These are phyloP conservation scores for Trichoderma pleuroti DNA, from an alignment of 2,329 filamentous ascomycete species.

Conservation along the genomic window DNA sequence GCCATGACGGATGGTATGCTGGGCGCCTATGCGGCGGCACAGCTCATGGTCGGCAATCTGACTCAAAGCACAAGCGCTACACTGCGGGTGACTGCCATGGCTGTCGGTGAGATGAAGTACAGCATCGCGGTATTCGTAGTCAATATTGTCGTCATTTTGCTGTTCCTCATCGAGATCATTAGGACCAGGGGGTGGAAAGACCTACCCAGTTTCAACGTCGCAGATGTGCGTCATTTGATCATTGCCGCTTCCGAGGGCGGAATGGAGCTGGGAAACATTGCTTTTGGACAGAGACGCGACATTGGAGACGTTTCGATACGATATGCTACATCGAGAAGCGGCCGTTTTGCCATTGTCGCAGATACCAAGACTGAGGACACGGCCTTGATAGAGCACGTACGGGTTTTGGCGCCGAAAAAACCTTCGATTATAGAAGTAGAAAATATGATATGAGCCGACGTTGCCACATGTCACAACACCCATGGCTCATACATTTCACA, in stretches of 20 bases:
- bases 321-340: neutral
- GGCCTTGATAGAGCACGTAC: neutral
- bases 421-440: neutral
- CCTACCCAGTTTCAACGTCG: neutral
- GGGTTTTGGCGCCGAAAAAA: neutral
- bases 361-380: too few species aligned
- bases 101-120: neutral
- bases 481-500: neutral
- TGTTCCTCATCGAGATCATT: neutral
- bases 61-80: neutral
- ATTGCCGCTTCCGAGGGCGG: too few species aligned
- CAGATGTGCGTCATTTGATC: too few species aligned
- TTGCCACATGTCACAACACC: neutral
- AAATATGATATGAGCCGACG: neutral
- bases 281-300: too few species aligned
- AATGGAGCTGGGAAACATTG: too few species aligned
- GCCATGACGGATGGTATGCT: neutral
- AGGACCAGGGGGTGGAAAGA: neutral
- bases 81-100: neutral
- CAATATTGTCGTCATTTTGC: neutral
- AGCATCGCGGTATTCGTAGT: neutral
- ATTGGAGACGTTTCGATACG: too few species aligned
- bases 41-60: neutral
- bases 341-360: neutral
- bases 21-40: neutral